Conservation (phyloP, 768 basidiomycete genomes). For the Dacryopinax primogenitus region DNA sequence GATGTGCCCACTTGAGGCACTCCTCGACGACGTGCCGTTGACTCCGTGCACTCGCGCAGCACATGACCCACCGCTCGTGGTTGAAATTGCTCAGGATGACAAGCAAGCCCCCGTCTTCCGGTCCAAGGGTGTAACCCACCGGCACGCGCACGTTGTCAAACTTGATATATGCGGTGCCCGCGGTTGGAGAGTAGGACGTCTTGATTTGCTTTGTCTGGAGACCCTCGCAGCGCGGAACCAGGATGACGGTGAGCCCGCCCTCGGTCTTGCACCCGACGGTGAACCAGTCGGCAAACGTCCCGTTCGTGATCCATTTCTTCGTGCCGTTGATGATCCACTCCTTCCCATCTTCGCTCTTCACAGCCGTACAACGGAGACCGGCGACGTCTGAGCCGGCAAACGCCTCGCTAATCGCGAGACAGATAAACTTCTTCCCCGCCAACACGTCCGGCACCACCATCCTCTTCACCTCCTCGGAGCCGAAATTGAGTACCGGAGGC, state of each 20-base stretch:
- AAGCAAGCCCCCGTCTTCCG: constrained; percentile 59
- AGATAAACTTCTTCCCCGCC: constrained; percentile 62
- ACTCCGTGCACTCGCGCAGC: constrained; percentile 56
- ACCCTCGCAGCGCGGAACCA: constrained; percentile 69
- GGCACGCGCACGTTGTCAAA: constrained; percentile 80
- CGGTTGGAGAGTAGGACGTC: constrained; percentile 77
- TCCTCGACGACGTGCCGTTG: constrained; percentile 72
- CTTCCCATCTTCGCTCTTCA: constrained; percentile 59
- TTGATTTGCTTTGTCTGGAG: constrained; percentile 78
- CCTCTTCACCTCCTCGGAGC: constrained; percentile 38
- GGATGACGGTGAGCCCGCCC: constrained; percentile 69
- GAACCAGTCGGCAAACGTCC: constrained; percentile 37
- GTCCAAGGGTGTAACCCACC: constrained; percentile 72
- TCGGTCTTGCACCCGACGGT: constrained; percentile 53
- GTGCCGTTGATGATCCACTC: constrained; percentile 75
- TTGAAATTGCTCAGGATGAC: constrained; percentile 75
- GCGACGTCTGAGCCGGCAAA: constrained; percentile 74
- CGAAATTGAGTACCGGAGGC: constrained; percentile 78
- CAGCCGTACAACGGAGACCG: constrained; percentile 59
- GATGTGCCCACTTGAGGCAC: constrained; percentile 78
- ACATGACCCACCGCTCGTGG: constrained; percentile 90
- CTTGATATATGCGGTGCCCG: constrained; percentile 75
- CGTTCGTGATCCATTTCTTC: constrained; percentile 83
- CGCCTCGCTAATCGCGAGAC: constrained; percentile 78
- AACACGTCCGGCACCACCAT: constrained; percentile 26